Base-by-base conservation (phyloP, 1,284 basidiomycete species). In the Rhodotorula sp. region DNA sequence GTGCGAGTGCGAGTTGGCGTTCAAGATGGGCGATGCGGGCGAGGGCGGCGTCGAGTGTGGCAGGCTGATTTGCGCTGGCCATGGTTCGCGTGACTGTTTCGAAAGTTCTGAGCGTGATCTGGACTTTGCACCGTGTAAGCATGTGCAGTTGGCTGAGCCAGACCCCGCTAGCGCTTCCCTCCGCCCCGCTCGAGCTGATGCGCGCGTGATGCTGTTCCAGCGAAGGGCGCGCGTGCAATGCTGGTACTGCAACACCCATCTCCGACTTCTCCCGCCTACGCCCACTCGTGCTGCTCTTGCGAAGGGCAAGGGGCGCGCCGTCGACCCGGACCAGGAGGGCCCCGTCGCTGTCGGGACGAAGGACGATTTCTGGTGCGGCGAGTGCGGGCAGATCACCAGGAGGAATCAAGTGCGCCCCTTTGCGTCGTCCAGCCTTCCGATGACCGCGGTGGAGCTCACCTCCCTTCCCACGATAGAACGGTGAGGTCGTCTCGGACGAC, bases 401-500 rank as follows among this genome's bases (percentile, higher is more conserved):
- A 41, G 34, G 29, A 39, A 25, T 9, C 32, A 53, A 25, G 68
- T 68, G 21, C 21, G 69, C n/a, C 15, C 50, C 6, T 3, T 39
- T 0, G 1, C 15, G 1, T 13, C 50, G 12, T 8, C 12, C 36
- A 10, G 1, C 9, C 2, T n/a, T 5, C n/a, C 8, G 7, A 10
- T 9, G 12, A 19, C 7, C 1, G 9, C 7, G 5, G 44, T 37
- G 44, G 37, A 46, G 36, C 19, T 25, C 32, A 46, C 10, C 29
- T 37, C 19, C 6, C 5, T 13, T 15, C 25, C 25, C 13, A 7
- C 27, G 32, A 15, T 65, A 82, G 82, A 32, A 83, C 29, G 92
- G 91, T 41, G 87, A 91, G 73, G 91, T 94, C 73, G 79, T 89
- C 51, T 91, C 90, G 2, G 89, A 92, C 75, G 88, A 92, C 67